Conservation (phyloP, 1,284 basidiomycete genomes). For the Naganishia sp. region DNA sequence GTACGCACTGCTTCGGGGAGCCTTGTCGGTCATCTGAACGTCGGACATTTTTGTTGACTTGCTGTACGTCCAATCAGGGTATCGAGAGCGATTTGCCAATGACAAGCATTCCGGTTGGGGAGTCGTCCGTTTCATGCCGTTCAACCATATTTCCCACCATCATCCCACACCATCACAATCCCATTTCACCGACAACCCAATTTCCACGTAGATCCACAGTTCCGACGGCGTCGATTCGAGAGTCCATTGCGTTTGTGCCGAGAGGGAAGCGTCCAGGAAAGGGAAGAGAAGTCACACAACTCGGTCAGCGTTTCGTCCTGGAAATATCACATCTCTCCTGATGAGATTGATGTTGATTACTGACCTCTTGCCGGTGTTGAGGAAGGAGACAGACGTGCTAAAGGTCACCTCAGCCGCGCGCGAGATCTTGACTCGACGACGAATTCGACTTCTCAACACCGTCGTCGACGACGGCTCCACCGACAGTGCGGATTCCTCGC, state of each 20-base stretch:
- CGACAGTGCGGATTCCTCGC: constrained; percentile 14
- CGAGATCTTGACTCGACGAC: background rate
- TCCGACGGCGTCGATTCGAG: background rate
- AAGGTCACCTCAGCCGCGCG: background rate
- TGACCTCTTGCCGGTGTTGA: constrained; percentile 30
- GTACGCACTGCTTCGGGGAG: constrained; percentile 46
- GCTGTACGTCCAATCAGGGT: background rate
- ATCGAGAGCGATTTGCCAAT: background rate
- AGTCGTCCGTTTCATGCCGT: constrained; percentile 5
- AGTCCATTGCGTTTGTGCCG: background rate
- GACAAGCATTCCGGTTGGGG: background rate
- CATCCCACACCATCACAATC: background rate
- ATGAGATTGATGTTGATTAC: background rate
- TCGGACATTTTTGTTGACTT: constrained; percentile 41
- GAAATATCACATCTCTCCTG: too few relatives aligned
- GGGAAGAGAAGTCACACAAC: constrained; percentile 9
- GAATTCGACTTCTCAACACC: background rate
- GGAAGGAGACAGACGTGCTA: constrained; percentile 29
- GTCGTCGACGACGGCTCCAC: constrained; percentile 10
- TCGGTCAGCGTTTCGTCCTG: constrained; percentile 19
- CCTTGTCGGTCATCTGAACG: constrained; percentile 36
- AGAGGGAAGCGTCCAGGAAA: background rate
- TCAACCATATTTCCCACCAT: background rate
- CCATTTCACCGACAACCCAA: background rate
- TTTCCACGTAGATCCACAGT: background rate